A percentile compares a stretch with the other conserved stretches of the same genome.
Conservation (phyloP, 2,329 filamentous ascomycete species). For the Colletotrichum shisoi region DNA sequence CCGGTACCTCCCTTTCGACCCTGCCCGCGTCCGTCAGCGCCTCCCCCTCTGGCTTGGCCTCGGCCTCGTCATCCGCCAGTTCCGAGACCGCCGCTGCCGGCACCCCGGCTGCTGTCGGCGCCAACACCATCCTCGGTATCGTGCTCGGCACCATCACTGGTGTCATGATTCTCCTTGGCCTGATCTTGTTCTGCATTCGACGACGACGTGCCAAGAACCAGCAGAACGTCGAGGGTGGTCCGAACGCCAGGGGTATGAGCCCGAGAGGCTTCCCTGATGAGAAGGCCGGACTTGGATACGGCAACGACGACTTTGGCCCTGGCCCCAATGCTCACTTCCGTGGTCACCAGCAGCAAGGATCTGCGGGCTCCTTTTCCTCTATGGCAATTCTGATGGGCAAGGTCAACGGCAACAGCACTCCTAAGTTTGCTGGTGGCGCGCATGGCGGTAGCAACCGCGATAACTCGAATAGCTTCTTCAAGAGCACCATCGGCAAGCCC, state of each 20-base stretch:
- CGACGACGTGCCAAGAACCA: constrained; percentile 67
- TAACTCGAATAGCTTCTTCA: constrained; percentile 65
- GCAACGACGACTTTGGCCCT: constrained; percentile 49
- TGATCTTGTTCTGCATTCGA: constrained; percentile 71
- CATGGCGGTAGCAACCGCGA: constrained; percentile 61
- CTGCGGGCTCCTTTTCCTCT: constrained; percentile 67
- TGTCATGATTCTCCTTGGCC: constrained; percentile 72
- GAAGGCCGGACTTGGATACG: constrained; percentile 63
- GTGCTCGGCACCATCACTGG: constrained; percentile 84
- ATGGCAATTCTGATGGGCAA: constrained; percentile 71
- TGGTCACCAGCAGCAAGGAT: constrained; percentile 62
- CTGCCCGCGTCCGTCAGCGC: constrained; percentile 42
- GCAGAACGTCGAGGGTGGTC: constrained; percentile 58
- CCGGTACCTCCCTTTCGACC: constrained; percentile 35
- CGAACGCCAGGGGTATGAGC: constrained; percentile 52
- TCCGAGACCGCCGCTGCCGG: constrained; percentile 38
- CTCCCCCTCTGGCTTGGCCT: constrained; percentile 43
- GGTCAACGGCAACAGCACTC: constrained; percentile 36
- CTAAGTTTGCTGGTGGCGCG: constrained; percentile 46
- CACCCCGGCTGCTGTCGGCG: constrained; percentile 42
- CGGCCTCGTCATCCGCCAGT: constrained; percentile 40
- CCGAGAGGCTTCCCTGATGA: constrained; percentile 57
- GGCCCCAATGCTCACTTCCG: constrained; percentile 50
- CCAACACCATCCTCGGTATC: constrained; percentile 75
- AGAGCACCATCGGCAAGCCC: constrained; percentile 69